phyloP scores from a whole-genome alignment of 2,329 filamentous ascomycete species.

The Alternaria brassicae region DNA sequence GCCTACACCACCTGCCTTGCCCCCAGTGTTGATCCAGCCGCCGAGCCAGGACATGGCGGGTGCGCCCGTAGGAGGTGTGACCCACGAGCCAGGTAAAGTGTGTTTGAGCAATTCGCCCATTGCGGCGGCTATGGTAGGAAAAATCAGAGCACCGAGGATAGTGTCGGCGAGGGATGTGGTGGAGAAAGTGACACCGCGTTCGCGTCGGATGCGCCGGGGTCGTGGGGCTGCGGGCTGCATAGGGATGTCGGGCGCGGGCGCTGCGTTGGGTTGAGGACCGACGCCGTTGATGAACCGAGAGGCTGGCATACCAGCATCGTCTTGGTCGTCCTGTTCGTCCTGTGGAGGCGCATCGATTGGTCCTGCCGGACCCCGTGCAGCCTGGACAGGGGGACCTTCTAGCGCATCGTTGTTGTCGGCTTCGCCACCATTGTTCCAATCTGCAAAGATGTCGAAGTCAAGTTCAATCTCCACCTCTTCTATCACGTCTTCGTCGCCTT shows the following conservation, averaged over 20 bases:
- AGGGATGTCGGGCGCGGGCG: constrained; percentile 41
- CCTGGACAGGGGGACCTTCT: constrained; percentile 40
- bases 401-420: constrained; percentile 50
- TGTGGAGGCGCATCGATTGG: constrained; percentile 45
- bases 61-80: constrained; percentile 54
- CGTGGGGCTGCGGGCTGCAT: constrained; percentile 28
- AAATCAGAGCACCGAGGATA: constrained; percentile 74
- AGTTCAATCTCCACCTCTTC: constrained; percentile 56
- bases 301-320: constrained; percentile 21
- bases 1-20: constrained; percentile 20
- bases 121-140: constrained; percentile 79
- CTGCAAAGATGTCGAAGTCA: constrained; percentile 55
- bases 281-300: constrained; percentile 1
- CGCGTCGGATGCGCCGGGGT: constrained; percentile 46
- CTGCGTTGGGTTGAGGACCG: constrained; percentile 29
- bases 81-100: constrained; percentile 71
- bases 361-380: constrained; percentile 36
- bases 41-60: constrained; percentile 30
- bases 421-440: constrained; percentile 49
- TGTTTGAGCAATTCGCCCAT: constrained; percentile 78
- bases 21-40: constrained; percentile 24
- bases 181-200: constrained; percentile 60
- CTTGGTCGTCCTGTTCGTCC: constrained; percentile 40
- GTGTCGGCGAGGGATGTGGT: constrained; percentile 64
- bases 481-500: constrained; percentile 55